These are phyloP conservation scores for Suaeda aralocaspica DNA, from an alignment of 148 eudicot species.

Conservation along the genomic window DNA sequence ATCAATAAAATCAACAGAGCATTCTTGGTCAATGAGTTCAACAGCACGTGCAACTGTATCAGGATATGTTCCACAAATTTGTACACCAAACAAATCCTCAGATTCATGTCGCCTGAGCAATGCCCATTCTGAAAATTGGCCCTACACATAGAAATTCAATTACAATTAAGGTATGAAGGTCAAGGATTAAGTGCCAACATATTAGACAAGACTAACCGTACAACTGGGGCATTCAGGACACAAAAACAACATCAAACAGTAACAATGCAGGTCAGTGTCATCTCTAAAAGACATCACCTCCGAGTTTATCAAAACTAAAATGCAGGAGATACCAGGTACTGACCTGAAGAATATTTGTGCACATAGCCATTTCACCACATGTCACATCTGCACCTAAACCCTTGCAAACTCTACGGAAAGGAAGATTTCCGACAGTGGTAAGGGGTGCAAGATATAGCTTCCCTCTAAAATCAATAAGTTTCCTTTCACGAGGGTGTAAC, in stretches of 20 bases:
- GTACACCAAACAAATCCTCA: slow-evolving; percentile 96
- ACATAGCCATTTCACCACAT: slow-evolving; percentile 99
- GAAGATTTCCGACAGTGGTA: slow-evolving; percentile 97
- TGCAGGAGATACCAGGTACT: slow-evolving; percentile 14
- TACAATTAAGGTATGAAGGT: background rate
- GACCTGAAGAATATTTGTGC: slow-evolving; percentile 98
- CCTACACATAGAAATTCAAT: slow-evolving; percentile 38
- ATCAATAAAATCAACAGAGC: slow-evolving; percentile 90
- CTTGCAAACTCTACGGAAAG: slow-evolving; percentile 92
- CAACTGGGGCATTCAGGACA: background rate
- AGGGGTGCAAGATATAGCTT: slow-evolving; percentile 96
- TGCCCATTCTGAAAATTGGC: slow-evolving; percentile 99
- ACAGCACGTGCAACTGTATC: slow-evolving; percentile 88
- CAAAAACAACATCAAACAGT: background rate
- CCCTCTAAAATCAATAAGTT: slow-evolving; percentile 81
- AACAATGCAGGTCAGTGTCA: background rate
- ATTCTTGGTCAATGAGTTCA: slow-evolving; percentile 89
- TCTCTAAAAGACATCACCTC: background rate
- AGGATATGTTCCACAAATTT: slow-evolving; percentile 98
- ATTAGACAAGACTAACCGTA: background rate
- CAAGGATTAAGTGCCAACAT: background rate
- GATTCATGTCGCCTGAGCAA: slow-evolving; percentile 87
- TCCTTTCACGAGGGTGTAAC: slow-evolving; percentile 68
- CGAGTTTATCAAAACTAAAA: background rate
- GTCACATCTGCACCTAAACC: slow-evolving; percentile 91